Base-by-base conservation (phyloP, 2,329 filamentous ascomycete genomes). In the Dothideomycetes sp. region DNA sequence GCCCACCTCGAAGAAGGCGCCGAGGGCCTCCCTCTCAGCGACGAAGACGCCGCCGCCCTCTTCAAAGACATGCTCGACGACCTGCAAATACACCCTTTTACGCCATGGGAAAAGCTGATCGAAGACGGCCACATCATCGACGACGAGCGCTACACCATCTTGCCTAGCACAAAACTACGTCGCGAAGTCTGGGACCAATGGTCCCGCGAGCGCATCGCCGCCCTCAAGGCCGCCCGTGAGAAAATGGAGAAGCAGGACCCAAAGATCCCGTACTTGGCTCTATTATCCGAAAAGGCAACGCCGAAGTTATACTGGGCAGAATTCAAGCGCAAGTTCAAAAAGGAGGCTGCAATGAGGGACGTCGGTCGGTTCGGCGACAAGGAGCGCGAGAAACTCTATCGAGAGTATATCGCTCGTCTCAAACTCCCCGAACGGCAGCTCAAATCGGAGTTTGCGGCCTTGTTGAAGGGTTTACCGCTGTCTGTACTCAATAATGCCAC, bases 291-390 rank as follows among this genome's bases (percentile, higher is more conserved):
- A 36, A 75, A 86, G 49, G 89, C 88, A 0, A 91, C 81, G 0
- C 81, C 85, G 0, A 96, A 94, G 62, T 71, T 98, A 1, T 98
- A 94, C 68, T 98, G 91, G 91, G 81, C 85, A 0, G 91, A 98
- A 57, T 98, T 98, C 63, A 86, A 84, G 52, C 73, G 91, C 24
- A 98, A 95, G 57, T 91, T 78, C 61, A 82, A 81, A 48, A 88
- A 82, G 48, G 87, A 94, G 47, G 61, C 74, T 0, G 73, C 79
- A 38, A 87, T 98, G 82, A 82, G 80, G 45, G 82, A 89, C 43
- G 66, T 75, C 12, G 7, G 7, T 12, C 65, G 66, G 43, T 48
- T 70, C 3, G 49, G 57, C 15, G 69, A 71, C 52, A 85, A 81
- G 57, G 84, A 89, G 38, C 73, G 81, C 24, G 85, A 93, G 55